Percentiles rank a stretch among this genome's conserved stretches.
Evolutionary conservation across 495 filamentous ascomycete genomes (phyloP).

Genomic region (Daldinia grandis): DNA sequence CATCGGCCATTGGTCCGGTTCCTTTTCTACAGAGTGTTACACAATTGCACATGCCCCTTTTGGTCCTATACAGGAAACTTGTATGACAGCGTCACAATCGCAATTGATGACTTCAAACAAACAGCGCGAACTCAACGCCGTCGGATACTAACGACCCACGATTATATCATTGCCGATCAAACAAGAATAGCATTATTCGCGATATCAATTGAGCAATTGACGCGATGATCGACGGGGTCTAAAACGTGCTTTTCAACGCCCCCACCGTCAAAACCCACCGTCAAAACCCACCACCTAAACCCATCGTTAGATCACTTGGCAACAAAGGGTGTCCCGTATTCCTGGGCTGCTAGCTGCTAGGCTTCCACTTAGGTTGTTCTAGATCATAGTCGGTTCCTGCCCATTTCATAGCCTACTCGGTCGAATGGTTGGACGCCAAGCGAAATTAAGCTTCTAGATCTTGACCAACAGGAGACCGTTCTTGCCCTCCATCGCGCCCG

Average conservation of each 20-base stretch:
- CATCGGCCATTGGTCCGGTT: neutral
- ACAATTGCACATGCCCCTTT: neutral
- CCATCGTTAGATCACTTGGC: slow-evolving; percentile 13
- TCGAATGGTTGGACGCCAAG: slow-evolving; percentile 33
- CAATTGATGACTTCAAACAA: neutral
- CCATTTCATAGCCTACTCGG: neutral
- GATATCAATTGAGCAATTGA: slow-evolving; percentile 13
- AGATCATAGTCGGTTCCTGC: slow-evolving; percentile 7
- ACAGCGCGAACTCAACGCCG: neutral
- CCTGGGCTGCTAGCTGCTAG: slow-evolving; percentile 10
- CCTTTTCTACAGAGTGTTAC: neutral
- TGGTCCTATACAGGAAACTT: neutral
- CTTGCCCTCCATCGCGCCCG: neutral
- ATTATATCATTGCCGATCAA: slow-evolving; percentile 32
- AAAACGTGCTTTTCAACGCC: neutral
- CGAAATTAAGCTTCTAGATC: slow-evolving; percentile 39
- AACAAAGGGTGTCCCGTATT: slow-evolving; percentile 5
- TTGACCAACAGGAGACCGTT: slow-evolving; percentile 25
- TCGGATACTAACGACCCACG: slow-evolving; percentile 4
- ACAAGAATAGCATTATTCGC: slow-evolving; percentile 13
- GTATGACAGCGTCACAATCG: neutral
- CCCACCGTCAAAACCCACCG: neutral
- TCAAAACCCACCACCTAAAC: neutral
- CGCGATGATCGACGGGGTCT: slow-evolving; percentile 8
- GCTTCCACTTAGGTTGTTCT: neutral